Evolutionary conservation across 2,329 filamentous ascomycete species (phyloP), one percentile per base, ranked within the genome.

Genomic region (Zopfia rhizophila): DNA sequence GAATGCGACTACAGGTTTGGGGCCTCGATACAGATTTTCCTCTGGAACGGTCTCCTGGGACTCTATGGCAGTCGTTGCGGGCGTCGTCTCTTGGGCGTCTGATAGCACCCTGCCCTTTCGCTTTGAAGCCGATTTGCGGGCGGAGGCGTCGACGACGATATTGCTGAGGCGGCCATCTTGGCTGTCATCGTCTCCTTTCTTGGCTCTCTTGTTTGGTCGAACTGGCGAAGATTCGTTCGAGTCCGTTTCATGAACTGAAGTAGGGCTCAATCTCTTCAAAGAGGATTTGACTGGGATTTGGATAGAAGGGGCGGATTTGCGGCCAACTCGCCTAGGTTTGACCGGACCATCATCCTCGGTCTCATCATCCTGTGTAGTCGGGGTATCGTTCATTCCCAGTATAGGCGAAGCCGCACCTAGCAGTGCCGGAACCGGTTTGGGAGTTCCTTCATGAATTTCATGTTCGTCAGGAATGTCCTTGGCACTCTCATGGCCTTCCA

Each of bases 1-100:
- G 29, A 66, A 65, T 4, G 65, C 65, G 4, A 72, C 57, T n/a
- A 55, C 55, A 2, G 68, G 66, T 14, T 48, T 43, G 0, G 56
- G 45, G 1, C 65, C 65, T 12, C 54, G 42, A 38, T 71, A 71
- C 22, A 35, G 14, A 10, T 25, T 37, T 2, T 38, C 37, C 1
- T 37, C 45, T 14, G 18, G 4, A 21, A 22, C 19, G 7, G 40
- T 25, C 10, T 14, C 5, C n/a, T 51, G 49, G 13, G 44, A 38
- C 12, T 12, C 21, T 31, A 10, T 8, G 3, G 12, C 39, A 27
- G 8, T 19, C 13, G 38, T 19, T 19, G 24, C n/a, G 8, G 38
- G 19, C 16, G 11, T 19, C n/a, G n/a, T 41, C 12, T 32, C 25
- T 3, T 7, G 10, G 24, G 17, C 27, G 10, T 19, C 24, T 5